Evolutionary conservation across 116 monocot species (phyloP).

Genomic region (Zostera marina): DNA sequence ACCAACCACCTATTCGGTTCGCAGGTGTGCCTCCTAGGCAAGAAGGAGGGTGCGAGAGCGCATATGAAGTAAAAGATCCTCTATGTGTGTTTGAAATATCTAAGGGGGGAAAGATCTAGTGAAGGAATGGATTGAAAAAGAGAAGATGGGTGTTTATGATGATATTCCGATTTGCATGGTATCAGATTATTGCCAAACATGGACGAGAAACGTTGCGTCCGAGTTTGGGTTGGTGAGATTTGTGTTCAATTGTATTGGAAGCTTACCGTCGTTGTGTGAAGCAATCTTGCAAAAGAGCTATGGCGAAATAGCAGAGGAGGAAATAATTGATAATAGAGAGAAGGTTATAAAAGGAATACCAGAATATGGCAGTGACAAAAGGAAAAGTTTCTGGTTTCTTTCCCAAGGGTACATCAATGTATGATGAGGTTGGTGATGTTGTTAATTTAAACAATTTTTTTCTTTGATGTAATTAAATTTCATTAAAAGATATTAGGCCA

Average conservation of each 20-base stretch:
- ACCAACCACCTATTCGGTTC: conserved; percentile 2
- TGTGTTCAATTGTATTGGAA: conserved; percentile 9
- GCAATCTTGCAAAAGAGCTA: background rate
- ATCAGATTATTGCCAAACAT: conserved; percentile 9
- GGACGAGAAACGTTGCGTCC: conserved; percentile 6
- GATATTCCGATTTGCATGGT: conserved; percentile 8
- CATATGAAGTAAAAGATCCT: background rate
- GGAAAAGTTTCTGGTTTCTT: conserved; percentile 7
- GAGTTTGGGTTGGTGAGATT: conserved; percentile 7
- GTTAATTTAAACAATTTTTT: no score
- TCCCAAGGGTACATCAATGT: background rate
- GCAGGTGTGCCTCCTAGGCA: background rate
- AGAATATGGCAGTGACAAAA: conserved; percentile 8
- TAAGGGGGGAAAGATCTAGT: background rate
- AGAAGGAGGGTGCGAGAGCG: conserved; percentile 8
- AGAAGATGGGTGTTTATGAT: background rate
- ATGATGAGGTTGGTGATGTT: background rate
- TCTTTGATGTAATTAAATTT: no score
- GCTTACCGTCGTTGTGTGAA: conserved; percentile 14
- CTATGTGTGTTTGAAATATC: background rate
- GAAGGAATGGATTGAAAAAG: background rate
- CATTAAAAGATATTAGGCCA: no score
- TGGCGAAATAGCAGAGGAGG: background rate
- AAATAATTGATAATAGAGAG: background rate
- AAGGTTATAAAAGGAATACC: conserved; percentile 15